Percentiles rank a stretch among this genome's conserved stretches.
Conservation (phyloP, 108 stramenopile species). For the Cyclotella distinguenda region DNA sequence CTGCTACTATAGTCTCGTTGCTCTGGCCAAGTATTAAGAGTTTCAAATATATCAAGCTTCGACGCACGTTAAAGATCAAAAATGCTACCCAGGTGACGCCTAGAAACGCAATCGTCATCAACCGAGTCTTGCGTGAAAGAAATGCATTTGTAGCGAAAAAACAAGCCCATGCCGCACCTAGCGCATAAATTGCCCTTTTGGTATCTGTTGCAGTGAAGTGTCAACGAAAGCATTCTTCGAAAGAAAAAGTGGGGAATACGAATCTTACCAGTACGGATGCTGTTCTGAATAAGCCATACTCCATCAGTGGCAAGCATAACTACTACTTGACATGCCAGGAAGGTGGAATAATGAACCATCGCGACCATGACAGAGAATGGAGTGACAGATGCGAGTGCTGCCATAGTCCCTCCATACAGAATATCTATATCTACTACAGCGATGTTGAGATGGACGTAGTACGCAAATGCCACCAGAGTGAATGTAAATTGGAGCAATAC, state of each 20-base stretch:
- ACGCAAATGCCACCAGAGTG: slow-evolving; percentile 31
- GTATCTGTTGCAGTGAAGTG: slow-evolving; percentile 5
- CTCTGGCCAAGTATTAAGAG: slow-evolving; percentile 31
- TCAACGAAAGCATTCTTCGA: not conserved
- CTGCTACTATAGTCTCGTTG: slow-evolving; percentile 30
- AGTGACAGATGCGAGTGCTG: slow-evolving; percentile 24
- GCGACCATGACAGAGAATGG: slow-evolving; percentile 29
- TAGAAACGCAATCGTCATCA: slow-evolving; percentile 3
- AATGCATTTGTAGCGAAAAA: slow-evolving; percentile 30
- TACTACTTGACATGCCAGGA: slow-evolving; percentile 37
- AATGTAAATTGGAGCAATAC: slow-evolving; percentile 29
- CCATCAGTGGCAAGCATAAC: slow-evolving; percentile 42
- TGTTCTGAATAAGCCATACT: slow-evolving; percentile 42
- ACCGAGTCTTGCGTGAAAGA: slow-evolving; percentile 8
- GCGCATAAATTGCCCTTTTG: slow-evolving; percentile 15
- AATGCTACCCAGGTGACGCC: slow-evolving; percentile 31
- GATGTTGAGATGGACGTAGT: slow-evolving; percentile 39
- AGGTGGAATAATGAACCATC: slow-evolving; percentile 26
- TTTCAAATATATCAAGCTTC: slow-evolving; percentile 29
- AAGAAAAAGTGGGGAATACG: not conserved
- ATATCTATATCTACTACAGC: slow-evolving; percentile 34
- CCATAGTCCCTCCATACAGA: slow-evolving; percentile 35
- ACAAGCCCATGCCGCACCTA: slow-evolving; percentile 19
- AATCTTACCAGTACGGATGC: slow-evolving; percentile 22
- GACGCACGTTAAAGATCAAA: slow-evolving; percentile 32